phyloP scores from a whole-genome alignment of 352 stramenopile genomes.

The Phytophthora niederhauseri region DNA sequence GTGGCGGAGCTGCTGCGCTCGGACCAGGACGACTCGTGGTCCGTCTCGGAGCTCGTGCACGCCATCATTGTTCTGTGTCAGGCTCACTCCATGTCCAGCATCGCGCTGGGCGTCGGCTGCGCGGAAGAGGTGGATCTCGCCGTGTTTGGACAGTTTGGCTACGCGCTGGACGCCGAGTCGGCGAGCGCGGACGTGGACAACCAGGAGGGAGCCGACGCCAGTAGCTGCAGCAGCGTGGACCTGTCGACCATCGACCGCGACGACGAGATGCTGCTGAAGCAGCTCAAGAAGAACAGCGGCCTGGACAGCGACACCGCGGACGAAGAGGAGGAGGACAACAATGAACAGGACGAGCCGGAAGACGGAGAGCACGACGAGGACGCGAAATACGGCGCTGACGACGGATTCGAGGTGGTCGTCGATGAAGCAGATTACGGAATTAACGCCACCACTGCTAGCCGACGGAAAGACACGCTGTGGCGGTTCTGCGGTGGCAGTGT shows the following conservation, averaged over 20 bases:
- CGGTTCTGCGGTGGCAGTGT: slow-evolving; percentile 83
- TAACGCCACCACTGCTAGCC: slow-evolving; percentile 32
- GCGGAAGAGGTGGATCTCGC: slow-evolving; percentile 79
- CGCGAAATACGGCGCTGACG: slow-evolving; percentile 34
- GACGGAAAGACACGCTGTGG: slow-evolving; percentile 76
- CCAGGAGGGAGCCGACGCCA: slow-evolving; percentile 39
- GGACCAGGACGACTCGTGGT: slow-evolving; percentile 84
- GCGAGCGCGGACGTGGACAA: slow-evolving; percentile 24
- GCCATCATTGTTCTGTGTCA: slow-evolving; percentile 87
- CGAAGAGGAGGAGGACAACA: slow-evolving; percentile 51
- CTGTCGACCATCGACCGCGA: slow-evolving; percentile 77
- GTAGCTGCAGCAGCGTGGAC: slow-evolving; percentile 69
- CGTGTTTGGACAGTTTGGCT: slow-evolving; percentile 69
- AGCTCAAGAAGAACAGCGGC: slow-evolving; percentile 60
- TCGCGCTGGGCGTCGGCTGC: slow-evolving; percentile 76
- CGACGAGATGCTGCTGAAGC: slow-evolving; percentile 70
- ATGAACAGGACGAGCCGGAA: slow-evolving; percentile 34
- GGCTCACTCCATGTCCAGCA: slow-evolving; percentile 84
- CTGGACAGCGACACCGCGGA: slow-evolving; percentile 69
- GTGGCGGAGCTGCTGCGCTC: slow-evolving; percentile 75
- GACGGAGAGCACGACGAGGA: slow-evolving; percentile 37
- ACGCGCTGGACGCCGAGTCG: slow-evolving; percentile 43
- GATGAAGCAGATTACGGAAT: slow-evolving; percentile 56
- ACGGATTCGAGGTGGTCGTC: slow-evolving; percentile 63
- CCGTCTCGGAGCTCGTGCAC: slow-evolving; percentile 86